phyloP scores from a whole-genome alignment of 352 stramenopile species.

The Pythium sukuiense region DNA sequence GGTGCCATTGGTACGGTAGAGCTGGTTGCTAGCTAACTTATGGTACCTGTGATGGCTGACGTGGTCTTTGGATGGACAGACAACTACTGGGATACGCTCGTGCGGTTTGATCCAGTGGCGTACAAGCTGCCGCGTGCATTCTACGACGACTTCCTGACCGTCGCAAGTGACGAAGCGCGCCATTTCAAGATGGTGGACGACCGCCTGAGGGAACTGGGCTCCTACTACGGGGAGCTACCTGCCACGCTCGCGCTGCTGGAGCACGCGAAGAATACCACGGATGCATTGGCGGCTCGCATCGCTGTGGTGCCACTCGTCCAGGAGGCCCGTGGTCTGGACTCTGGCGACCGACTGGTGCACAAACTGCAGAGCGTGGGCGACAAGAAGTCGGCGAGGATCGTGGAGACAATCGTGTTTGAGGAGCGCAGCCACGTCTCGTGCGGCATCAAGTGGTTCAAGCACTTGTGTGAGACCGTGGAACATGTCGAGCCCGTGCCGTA shows the following conservation, averaged over 20 bases:
- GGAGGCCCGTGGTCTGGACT: constrained; percentile 77
- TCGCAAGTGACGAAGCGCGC: constrained; percentile 73
- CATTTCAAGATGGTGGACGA: constrained; percentile 81
- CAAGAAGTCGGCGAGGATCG: constrained; percentile 57
- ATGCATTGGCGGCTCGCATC: constrained; percentile 65
- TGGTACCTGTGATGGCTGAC: background rate
- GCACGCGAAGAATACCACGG: constrained; percentile 70
- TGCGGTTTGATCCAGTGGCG: constrained; percentile 63
- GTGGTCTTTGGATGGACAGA: constrained; percentile 29
- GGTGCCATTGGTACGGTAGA: constrained; percentile 52
- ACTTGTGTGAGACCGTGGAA: constrained; percentile 45
- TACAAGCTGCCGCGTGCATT: constrained; percentile 57
- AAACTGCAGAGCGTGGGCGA: constrained; percentile 72
- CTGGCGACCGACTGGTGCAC: constrained; percentile 70
- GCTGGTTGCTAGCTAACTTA: background rate
- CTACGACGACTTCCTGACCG: constrained; percentile 73
- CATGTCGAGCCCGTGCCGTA: constrained; percentile 56
- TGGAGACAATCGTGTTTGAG: constrained; percentile 79
- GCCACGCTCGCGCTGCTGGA: constrained; percentile 68
- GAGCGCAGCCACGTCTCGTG: constrained; percentile 74
- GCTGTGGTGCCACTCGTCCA: constrained; percentile 82
- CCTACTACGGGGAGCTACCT: constrained; percentile 65
- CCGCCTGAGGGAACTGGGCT: constrained; percentile 56
- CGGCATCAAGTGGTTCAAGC: constrained; percentile 82
- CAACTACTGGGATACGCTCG: constrained; percentile 88